Evolutionary conservation across 1,284 basidiomycete species (phyloP), one percentile per base, ranked within the genome.

Genomic region (Microbotryomycetes sp.): DNA sequence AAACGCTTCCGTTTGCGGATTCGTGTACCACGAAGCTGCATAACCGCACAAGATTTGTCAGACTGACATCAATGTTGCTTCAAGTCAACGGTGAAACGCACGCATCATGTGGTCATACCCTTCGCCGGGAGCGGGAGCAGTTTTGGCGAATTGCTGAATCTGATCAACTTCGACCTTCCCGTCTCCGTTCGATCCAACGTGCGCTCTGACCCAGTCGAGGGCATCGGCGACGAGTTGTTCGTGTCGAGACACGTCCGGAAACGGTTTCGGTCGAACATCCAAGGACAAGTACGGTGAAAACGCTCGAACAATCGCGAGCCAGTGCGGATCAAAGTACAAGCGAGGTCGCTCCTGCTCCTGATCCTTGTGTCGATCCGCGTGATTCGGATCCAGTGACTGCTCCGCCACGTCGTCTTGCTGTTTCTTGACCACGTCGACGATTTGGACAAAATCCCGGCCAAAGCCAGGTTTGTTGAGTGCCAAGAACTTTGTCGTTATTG

Each of bases 401-500:
- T 58, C 55, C 53, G 54, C 41, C 3, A 61, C 35, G 18, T 41
- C 18, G 30, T 21, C 28, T 2, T 21, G 27, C 24, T 27, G 52
- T 3, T 5, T 47, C 26, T 9, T 50, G 29, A n/a, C 51, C 67
- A 70, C 73, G 57, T 69, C 35, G 18, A 41, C 35, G 18, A 89
- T 91, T 81, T 97, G 91, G 4, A 98, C 80, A 73, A 91, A 96
- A 54, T 88, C 82, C 52, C 88, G 82, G 11, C 79, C 80, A 0
- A 87, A 85, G 1, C 92, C 81, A 71, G 92, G 97, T 75, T 98
- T 97, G 77, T 96, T 91, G 3, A 98, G 78, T 1, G 94, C 92
- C 13, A 98, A 77, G 75, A 98, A 98, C 55, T 80, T 82, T 0
- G 94, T 97, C 30, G 68, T 53, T 46, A 63, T 7, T 50, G 58